Evolutionary conservation across 73 alveolate species (phyloP).

Genomic region (Symbiodinium natans): DNA sequence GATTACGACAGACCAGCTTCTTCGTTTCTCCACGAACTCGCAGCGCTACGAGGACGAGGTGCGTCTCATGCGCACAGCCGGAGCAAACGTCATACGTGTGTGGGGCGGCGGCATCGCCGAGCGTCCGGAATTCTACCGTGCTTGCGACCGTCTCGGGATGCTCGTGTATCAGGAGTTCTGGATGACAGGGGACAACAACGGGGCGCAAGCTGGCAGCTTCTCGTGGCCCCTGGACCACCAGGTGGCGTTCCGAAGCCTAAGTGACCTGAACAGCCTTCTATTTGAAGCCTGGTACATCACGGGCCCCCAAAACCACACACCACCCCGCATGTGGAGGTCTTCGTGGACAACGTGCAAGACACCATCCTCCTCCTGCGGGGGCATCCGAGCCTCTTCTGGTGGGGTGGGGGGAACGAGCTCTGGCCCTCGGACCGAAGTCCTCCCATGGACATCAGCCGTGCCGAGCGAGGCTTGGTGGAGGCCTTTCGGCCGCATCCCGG

Average conservation of each 20-base stretch:
- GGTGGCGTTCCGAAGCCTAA: background rate
- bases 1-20: constrained; percentile 4
- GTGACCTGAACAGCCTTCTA: no score
- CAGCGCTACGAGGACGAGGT: background rate
- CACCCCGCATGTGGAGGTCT: background rate
- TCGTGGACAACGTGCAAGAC: background rate
- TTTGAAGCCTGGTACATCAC: background rate
- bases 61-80: background rate
- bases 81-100: background rate
- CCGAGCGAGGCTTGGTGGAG: background rate
- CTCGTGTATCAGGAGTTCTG: constrained; percentile 5
- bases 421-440: background rate
- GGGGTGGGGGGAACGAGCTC: background rate
- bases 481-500: background rate
- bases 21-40: background rate
- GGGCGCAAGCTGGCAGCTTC: background rate
- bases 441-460: background rate
- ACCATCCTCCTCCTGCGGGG: background rate
- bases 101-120: constrained; percentile 28
- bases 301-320: background rate
- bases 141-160: background rate
- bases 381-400: background rate
- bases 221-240: constrained; percentile 15
- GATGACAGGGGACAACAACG: constrained; percentile 21
- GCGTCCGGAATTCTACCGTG: background rate